A percentile compares a stretch with the other conserved stretches of the same genome.
Conservation (phyloP, 176 grass and related monocot genomes). For the Bromus sterilis region DNA sequence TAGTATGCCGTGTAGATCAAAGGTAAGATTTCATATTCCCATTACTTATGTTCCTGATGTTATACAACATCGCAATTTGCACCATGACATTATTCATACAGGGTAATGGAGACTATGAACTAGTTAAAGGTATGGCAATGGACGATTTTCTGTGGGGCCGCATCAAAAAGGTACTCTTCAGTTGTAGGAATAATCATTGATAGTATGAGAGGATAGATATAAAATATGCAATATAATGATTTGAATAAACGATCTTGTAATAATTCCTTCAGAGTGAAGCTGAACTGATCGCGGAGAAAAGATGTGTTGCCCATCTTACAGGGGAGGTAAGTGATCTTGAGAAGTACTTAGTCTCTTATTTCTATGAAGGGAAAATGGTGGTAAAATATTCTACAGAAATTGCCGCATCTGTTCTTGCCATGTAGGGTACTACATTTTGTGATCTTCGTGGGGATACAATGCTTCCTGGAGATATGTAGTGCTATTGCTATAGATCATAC, state of each 20-base stretch:
- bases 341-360: background rate
- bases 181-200: background rate
- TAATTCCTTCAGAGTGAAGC: slow-evolving; percentile 65
- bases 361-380: background rate
- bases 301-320: slow-evolving; percentile 91
- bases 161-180: slow-evolving; percentile 64
- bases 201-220: background rate
- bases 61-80: background rate
- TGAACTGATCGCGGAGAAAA: slow-evolving; percentile 86
- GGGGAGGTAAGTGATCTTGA: slow-evolving; percentile 53
- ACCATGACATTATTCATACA: slow-evolving; percentile 15
- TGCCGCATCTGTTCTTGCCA: background rate
- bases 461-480: slow-evolving; percentile 73
- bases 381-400: background rate
- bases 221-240: background rate
- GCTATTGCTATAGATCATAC: background rate
- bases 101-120: slow-evolving; percentile 88
- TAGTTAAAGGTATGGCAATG: slow-evolving; percentile 54
- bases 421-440: slow-evolving; percentile 73
- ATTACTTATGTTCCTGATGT: background rate
- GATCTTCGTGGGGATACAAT: slow-evolving; percentile 85
- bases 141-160: slow-evolving; percentile 82
- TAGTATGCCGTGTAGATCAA: slow-evolving; percentile 93
- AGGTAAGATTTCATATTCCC: slow-evolving; percentile 19
- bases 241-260: background rate